Conservation (phyloP, 306 rosid genomes). For the Canavalia ensiformis region DNA sequence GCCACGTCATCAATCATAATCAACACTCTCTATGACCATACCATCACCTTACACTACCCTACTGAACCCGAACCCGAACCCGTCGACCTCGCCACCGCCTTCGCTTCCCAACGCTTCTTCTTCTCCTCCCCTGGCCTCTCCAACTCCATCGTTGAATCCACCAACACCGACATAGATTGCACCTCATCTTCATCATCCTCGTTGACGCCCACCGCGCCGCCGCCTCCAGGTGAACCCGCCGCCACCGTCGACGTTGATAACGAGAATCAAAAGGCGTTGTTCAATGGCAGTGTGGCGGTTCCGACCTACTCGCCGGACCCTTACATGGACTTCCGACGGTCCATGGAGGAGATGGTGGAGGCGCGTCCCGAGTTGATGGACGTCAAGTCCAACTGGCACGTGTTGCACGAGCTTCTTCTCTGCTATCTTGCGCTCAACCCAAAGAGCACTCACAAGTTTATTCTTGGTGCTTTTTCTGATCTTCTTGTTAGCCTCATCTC, state of each 20-base stretch:
- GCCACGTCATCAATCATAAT: constrained; percentile 47
- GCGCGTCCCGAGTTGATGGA: constrained; percentile 69
- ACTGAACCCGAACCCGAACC: constrained; percentile 36
- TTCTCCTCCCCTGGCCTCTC: constrained; percentile 94
- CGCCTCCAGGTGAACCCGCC: neutral
- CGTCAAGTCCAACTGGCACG: constrained; percentile 70
- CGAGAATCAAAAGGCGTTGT: constrained; percentile 21
- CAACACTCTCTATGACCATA: constrained; percentile 63
- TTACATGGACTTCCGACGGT: constrained; percentile 83
- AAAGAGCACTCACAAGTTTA: constrained; percentile 76
- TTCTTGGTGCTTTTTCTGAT: constrained; percentile 82
- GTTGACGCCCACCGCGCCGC: neutral
- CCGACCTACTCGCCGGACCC: constrained; percentile 87
- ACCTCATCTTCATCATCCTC: constrained; percentile 29
- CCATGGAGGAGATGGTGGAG: constrained; percentile 99
- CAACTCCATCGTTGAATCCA: constrained; percentile 83
- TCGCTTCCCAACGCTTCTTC: constrained; percentile 93
- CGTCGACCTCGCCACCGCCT: constrained; percentile 71
- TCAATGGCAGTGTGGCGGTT: constrained; percentile 71
- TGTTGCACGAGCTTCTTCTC: constrained; percentile 80
- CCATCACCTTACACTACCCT: neutral
- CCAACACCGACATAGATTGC: constrained; percentile 44
- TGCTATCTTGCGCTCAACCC: constrained; percentile 91
- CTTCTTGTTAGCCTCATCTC: constrained; percentile 65
- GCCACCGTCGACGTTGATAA: neutral